phyloP scores from a whole-genome alignment of 1,284 basidiomycete genomes.

The Irpex sp. region DNA sequence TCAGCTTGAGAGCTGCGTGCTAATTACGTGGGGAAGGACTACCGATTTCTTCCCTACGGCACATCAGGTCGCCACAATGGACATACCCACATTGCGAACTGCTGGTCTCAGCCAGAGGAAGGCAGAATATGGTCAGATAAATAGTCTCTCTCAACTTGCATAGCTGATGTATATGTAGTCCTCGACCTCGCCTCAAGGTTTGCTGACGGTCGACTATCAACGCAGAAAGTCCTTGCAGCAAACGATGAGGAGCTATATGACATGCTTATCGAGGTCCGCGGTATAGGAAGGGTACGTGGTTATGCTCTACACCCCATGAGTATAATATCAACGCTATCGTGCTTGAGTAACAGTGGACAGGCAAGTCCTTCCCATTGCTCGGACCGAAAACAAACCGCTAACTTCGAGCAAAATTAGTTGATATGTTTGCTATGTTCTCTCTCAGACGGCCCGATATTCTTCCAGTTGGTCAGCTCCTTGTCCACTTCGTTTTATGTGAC shows the following conservation, averaged over 20 bases:
- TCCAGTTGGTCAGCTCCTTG: conserved; percentile 52
- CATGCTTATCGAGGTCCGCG: conserved; percentile 73
- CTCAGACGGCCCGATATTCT: conserved; percentile 78
- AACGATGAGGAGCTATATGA: conserved; percentile 70
- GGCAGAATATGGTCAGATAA: conserved; percentile 68
- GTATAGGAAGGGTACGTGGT: conserved; percentile 65
- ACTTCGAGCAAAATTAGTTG: conserved; percentile 36
- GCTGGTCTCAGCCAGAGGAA: conserved; percentile 79
- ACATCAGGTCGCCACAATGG: conserved; percentile 55
- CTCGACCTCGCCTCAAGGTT: conserved; percentile 75
- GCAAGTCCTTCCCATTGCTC: conserved; percentile 15
- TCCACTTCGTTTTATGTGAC: not conserved
- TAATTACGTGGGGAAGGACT: conserved; percentile 5
- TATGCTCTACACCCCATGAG: not conserved
- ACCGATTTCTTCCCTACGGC: conserved; percentile 63
- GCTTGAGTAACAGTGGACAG: conserved; percentile 29
- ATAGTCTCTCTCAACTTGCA: not conserved
- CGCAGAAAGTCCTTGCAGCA: conserved; percentile 62
- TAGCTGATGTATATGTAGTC: conserved; percentile 37
- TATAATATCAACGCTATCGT: not conserved
- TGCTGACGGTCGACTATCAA: conserved; percentile 70
- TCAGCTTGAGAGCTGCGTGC: conserved; percentile 7
- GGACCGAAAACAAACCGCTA: not conserved
- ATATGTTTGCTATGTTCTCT: conserved; percentile 90
- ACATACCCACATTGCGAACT: conserved; percentile 52